phyloP scores from a whole-genome alignment of 805 yeast genomes.

The Groenewaldozyma salmanticensis region DNA sequence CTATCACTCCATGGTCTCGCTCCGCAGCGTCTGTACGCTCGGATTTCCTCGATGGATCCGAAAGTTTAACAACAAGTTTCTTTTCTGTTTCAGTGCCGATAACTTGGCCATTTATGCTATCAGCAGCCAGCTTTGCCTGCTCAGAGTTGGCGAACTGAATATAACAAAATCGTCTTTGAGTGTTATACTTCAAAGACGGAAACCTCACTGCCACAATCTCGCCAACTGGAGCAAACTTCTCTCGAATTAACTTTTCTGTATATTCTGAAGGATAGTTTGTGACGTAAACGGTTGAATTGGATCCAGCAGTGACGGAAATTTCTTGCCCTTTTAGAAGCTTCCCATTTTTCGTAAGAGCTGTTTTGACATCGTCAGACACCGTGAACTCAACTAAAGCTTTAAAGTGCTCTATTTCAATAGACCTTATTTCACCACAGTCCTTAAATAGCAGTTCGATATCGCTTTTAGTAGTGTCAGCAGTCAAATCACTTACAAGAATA shows the following conservation, averaged over 20 bases:
- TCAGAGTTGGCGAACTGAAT: constrained; percentile 41
- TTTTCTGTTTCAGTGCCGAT: constrained; percentile 24
- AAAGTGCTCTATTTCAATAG: constrained; percentile 21
- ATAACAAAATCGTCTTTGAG: constrained; percentile 63
- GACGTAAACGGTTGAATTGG: constrained; percentile 54
- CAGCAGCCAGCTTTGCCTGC: constrained; percentile 38
- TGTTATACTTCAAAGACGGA: constrained; percentile 49
- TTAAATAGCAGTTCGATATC: constrained; percentile 37
- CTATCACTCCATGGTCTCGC: constrained; percentile 39
- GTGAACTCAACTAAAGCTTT: constrained; percentile 52
- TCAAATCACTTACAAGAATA: constrained; percentile 43
- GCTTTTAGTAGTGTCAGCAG: constrained; percentile 31
- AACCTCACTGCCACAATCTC: constrained; percentile 43
- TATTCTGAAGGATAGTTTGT: constrained; percentile 53
- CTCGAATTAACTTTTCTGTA: constrained; percentile 36
- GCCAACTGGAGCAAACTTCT: constrained; percentile 24
- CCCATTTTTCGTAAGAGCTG: constrained; percentile 52
- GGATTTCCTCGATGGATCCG: constrained; percentile 43
- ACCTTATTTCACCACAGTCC: constrained; percentile 51
- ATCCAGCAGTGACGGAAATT: constrained; percentile 37
- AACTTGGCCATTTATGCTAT: constrained; percentile 31
- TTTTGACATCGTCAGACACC: constrained; percentile 36
- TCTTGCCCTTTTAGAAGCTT: constrained; percentile 37
- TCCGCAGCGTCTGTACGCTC: constrained; percentile 40
- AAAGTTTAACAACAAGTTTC: constrained; percentile 46